These are phyloP conservation scores for Petunia hybrid DNA, from an alignment of 305 asterid species.

Conservation along the genomic window DNA sequence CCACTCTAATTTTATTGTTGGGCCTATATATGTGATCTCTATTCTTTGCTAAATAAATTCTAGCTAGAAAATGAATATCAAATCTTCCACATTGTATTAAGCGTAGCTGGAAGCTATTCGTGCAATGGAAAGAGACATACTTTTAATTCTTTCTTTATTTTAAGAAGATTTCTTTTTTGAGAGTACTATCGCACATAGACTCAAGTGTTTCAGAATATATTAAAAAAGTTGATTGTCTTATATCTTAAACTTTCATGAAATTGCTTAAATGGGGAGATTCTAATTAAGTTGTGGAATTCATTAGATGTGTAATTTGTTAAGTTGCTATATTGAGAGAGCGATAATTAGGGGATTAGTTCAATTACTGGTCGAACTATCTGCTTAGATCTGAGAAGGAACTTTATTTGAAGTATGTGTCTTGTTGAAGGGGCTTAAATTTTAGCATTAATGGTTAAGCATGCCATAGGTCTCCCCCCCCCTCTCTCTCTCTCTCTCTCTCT, in stretches of 20 bases:
- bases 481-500: neutral
- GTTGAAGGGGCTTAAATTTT: neutral
- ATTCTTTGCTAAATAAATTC: neutral
- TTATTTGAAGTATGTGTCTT: neutral
- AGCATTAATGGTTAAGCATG: neutral
- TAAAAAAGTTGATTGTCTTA: neutral
- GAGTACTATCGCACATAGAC: conserved; percentile 19
- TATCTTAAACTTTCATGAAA: conserved; percentile 15
- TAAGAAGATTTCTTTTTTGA: neutral
- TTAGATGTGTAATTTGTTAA: neutral
- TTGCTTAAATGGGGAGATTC: neutral
- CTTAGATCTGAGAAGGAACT: neutral
- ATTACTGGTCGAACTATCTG: conserved; percentile 15
- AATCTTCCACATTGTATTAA: neutral
- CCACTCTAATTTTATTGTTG: conserved; percentile 10
- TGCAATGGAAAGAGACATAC: conserved; percentile 25
- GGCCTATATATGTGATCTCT: neutral
- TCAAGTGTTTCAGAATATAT: neutral
- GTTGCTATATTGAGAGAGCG: conserved; percentile 6
- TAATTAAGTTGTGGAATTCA: neutral
- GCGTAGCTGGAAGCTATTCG: neutral
- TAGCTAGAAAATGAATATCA: neutral
- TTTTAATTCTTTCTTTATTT: neutral
- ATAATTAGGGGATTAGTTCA: neutral
- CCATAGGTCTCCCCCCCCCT: neutral